These are phyloP conservation scores for Lotus japonicus DNA, from an alignment of 306 rosid genomes.

Conservation along the genomic window DNA sequence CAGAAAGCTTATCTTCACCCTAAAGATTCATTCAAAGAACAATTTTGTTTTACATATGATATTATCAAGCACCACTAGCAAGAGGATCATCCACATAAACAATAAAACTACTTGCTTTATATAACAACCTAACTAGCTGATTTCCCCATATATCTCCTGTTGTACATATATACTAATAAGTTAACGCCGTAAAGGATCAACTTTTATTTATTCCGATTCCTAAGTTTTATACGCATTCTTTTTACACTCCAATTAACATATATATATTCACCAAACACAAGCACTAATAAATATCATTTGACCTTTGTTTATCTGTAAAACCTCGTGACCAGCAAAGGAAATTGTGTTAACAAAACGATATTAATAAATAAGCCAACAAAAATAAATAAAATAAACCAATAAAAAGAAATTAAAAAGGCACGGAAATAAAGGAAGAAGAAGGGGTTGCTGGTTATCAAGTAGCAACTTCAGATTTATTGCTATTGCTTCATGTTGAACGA, in stretches of 20 bases:
- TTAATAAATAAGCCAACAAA: neutral
- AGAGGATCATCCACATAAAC: neutral
- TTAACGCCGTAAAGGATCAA: neutral
- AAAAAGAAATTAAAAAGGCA: constrained; percentile 2
- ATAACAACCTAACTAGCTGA: neutral
- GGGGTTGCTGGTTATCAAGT: neutral
- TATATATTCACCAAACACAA: neutral
- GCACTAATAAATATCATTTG: neutral
- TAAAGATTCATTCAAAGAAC: neutral
- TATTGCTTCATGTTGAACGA: constrained; percentile 21
- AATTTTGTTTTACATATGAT: too few species aligned
- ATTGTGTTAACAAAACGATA: neutral
- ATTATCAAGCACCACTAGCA: neutral
- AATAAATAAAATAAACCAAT: neutral
- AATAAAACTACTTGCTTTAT: neutral
- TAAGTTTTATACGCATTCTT: neutral
- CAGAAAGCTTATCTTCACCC: neutral
- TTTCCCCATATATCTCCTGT: neutral
- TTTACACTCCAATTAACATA: neutral
- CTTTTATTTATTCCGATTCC: neutral
- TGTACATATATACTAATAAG: neutral
- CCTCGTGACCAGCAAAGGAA: neutral
- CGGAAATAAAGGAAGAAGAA: neutral
- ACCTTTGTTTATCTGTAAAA: neutral
- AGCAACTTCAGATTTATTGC: neutral